Evolutionary conservation across 2,329 filamentous ascomycete species (phyloP).

Genomic region (Curvularia lunata): DNA sequence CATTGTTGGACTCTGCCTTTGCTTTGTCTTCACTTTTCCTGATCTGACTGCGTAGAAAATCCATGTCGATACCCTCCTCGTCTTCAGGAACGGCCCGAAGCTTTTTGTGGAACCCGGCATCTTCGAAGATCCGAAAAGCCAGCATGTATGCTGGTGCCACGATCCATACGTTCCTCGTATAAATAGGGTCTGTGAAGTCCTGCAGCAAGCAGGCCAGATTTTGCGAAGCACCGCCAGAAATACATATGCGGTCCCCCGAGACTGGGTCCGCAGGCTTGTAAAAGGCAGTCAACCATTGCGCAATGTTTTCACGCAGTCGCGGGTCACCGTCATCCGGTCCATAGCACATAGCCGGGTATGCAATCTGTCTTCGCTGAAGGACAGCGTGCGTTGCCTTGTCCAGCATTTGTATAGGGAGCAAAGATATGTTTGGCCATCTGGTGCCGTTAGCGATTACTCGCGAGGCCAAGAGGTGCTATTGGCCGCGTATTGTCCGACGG

Average conservation of each 20-base stretch:
- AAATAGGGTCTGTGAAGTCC: conserved; percentile 78
- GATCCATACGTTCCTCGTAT: conserved; percentile 79
- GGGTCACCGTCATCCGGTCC: conserved; percentile 72
- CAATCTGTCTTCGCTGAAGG: conserved; percentile 65
- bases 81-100: conserved; percentile 77
- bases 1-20: conserved; percentile 44
- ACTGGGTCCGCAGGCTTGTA: conserved; percentile 60
- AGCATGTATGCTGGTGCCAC: conserved; percentile 83
- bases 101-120: conserved; percentile 72
- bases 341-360: conserved; percentile 73
- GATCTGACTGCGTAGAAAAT: conserved; percentile 61
- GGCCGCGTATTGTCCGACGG: conserved; percentile 22
- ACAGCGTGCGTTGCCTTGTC: conserved; percentile 65
- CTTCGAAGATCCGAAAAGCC: conserved; percentile 84
- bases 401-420: conserved; percentile 71
- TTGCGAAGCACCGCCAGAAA: conserved; percentile 86
- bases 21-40: conserved; percentile 57
- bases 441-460: conserved; percentile 26
- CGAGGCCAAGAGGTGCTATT: conserved; percentile 10
- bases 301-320: conserved; percentile 67
- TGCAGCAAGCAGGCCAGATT: conserved; percentile 78
- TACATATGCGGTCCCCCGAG: conserved; percentile 68
- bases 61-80: conserved; percentile 75
- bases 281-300: conserved; percentile 71
- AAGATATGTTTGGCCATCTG: conserved; percentile 69